These are phyloP conservation scores for Stemphylium beticola DNA, from an alignment of 2,329 filamentous ascomycete genomes.

Conservation along the genomic window DNA sequence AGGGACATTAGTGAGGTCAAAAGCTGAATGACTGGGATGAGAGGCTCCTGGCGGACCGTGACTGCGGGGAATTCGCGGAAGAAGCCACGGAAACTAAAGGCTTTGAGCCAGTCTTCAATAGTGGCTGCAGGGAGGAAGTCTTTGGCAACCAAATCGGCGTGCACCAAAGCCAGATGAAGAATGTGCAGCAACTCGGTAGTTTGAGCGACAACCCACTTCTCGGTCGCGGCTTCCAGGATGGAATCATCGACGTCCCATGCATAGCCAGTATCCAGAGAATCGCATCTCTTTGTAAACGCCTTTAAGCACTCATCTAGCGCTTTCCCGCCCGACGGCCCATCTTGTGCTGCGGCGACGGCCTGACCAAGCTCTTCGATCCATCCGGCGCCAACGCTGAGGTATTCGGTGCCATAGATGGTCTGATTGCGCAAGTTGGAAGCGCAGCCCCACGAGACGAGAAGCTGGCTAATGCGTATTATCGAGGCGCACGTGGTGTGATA, in stretches of 20 bases:
- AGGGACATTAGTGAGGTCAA: constrained; percentile 74
- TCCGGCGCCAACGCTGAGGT: constrained; percentile 37
- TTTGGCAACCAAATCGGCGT: constrained; percentile 62
- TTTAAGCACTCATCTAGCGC: constrained; percentile 53
- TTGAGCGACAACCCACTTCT: constrained; percentile 67
- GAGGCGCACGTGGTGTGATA: constrained; percentile 76
- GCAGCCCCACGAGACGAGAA: constrained; percentile 45
- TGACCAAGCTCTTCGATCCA: constrained; percentile 45
- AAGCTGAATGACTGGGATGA: constrained; percentile 70
- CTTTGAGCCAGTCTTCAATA: constrained; percentile 44
- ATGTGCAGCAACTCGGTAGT: constrained; percentile 76
- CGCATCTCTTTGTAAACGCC: constrained; percentile 57
- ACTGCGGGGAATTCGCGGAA: constrained; percentile 65
- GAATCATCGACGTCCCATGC: constrained; percentile 57
- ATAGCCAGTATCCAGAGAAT: constrained; percentile 51
- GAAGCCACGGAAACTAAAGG: constrained; percentile 56
- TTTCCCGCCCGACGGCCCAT: constrained; percentile 29
- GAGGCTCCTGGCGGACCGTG: constrained; percentile 44
- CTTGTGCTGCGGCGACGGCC: constrained; percentile 39
- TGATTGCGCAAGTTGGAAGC: constrained; percentile 36
- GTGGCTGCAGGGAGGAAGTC: constrained; percentile 40
- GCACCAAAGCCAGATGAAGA: constrained; percentile 74
- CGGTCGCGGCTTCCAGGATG: constrained; percentile 63
- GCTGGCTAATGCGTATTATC: constrained; percentile 46
- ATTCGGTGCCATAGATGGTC: constrained; percentile 35